Percentiles rank a stretch among this genome's conserved stretches.
Evolutionary conservation across 139 green algal genomes (phyloP).

Genomic region (Chlamydomonas applanata): DNA sequence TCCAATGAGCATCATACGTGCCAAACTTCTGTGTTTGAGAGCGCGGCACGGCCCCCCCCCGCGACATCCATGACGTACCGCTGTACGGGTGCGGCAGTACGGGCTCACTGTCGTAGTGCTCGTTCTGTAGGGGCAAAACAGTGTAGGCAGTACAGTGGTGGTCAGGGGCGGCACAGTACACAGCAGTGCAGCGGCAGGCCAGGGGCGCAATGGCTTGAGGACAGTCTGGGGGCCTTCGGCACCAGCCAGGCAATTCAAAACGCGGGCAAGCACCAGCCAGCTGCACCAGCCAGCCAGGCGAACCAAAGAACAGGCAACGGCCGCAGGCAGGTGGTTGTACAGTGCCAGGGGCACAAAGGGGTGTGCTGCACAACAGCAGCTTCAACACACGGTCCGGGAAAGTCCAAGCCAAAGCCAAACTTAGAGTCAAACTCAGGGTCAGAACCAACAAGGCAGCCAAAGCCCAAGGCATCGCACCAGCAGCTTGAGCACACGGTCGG

Average conservation of each 20-base stretch:
- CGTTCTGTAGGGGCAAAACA: neutral
- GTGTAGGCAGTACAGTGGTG: too few relatives aligned
- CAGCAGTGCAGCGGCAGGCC: too few relatives aligned
- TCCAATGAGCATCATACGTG: slow-evolving; percentile 3
- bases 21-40: slow-evolving; percentile 7
- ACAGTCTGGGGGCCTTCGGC: too few relatives aligned
- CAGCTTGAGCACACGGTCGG: neutral
- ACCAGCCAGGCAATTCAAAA: too few relatives aligned
- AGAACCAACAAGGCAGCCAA: too few relatives aligned
- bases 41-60: too few relatives aligned
- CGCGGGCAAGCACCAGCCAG: too few relatives aligned
- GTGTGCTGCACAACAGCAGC: neutral
- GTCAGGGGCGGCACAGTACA: too few relatives aligned
- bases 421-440: too few relatives aligned
- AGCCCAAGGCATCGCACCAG: neutral
- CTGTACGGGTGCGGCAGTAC: slow-evolving; percentile 1
- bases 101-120: neutral
- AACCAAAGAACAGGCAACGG: too few relatives aligned
- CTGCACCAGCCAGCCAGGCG: neutral
- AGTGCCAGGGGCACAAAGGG: neutral
- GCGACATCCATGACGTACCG: neutral
- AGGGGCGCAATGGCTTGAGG: too few relatives aligned
- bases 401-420: too few relatives aligned
- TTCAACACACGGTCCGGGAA: neutral
- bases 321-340: neutral